These are phyloP conservation scores for Sarcodon aspratus DNA, from an alignment of 768 basidiomycete genomes.

Conservation along the genomic window DNA sequence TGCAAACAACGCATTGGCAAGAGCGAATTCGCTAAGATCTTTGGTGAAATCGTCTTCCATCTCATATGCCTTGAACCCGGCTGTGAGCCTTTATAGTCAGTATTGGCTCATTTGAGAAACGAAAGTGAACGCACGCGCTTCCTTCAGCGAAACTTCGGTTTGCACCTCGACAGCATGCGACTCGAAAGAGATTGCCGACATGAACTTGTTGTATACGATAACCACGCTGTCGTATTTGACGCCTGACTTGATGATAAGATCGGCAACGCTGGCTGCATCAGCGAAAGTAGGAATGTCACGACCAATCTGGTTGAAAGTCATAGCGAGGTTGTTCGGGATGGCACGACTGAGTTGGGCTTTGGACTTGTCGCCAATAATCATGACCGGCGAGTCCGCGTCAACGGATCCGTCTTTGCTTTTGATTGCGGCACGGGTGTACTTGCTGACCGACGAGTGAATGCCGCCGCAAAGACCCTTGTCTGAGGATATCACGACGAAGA, in stretches of 20 bases:
- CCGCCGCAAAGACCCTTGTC: constrained; percentile 99
- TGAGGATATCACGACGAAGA: constrained; percentile 91
- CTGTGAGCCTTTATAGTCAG: constrained; percentile 22
- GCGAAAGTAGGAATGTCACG: constrained; percentile 96
- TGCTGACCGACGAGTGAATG: constrained; percentile 95
- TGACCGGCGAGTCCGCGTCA: constrained; percentile 54
- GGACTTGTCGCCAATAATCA: constrained; percentile 95
- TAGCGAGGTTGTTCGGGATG: constrained; percentile 49
- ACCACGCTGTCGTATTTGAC: constrained; percentile 80
- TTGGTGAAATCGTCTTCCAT: constrained; percentile 94
- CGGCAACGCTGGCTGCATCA: constrained; percentile 89
- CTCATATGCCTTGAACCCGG: constrained; percentile 91
- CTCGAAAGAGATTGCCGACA: constrained; percentile 89
- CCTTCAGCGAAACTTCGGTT: constrained; percentile 71
- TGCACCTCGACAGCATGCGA: constrained; percentile 63
- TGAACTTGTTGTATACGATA: constrained; percentile 76
- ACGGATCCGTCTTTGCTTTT: constrained; percentile 36
- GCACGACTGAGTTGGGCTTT: constrained; percentile 80
- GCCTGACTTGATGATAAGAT: constrained; percentile 78
- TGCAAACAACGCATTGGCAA: constrained; percentile 94
- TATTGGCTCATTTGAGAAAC: not conserved
- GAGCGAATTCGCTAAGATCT: constrained; percentile 89
- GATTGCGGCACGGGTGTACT: constrained; percentile 71
- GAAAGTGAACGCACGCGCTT: constrained; percentile 50
- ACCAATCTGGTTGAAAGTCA: constrained; percentile 97